Percentiles rank a stretch among this genome's conserved stretches.
These are phyloP conservation scores for Paxillus rubicundulus DNA, from an alignment of 768 basidiomycete species.

Conservation along the genomic window DNA sequence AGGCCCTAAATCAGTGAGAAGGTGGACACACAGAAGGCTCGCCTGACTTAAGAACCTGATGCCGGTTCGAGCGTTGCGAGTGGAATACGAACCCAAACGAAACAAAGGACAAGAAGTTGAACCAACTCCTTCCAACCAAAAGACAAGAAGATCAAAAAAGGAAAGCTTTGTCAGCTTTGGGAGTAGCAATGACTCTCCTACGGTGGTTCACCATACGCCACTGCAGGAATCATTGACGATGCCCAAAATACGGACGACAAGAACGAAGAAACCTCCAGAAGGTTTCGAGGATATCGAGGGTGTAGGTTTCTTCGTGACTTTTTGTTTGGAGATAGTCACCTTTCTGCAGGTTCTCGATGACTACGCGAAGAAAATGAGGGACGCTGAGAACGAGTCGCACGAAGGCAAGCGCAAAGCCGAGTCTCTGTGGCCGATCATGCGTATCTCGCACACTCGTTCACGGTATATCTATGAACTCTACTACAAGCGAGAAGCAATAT, in stretches of 20 bases:
- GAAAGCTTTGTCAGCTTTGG: constrained; percentile 12
- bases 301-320: constrained; percentile 38
- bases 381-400: constrained; percentile 97
- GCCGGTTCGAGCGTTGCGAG: background rate
- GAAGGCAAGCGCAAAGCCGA: constrained; percentile 96
- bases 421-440: constrained; percentile 97
- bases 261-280: constrained; percentile 93
- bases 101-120: constrained; percentile 4
- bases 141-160: constrained; percentile 4
- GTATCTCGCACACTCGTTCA: constrained; percentile 93
- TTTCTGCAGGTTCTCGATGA: constrained; percentile 83
- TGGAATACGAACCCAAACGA: background rate
- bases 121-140: background rate
- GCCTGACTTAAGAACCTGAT: background rate
- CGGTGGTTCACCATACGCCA: constrained; percentile 3
- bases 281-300: constrained; percentile 92
- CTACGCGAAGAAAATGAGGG: constrained; percentile 98
- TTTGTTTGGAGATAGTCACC: constrained; percentile 6
- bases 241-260: constrained; percentile 91
- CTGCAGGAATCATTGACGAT: constrained; percentile 42
- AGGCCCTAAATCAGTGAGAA: background rate
- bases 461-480: constrained; percentile 98
- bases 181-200: constrained; percentile 16
- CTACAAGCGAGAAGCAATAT: constrained; percentile 96
- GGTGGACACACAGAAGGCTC: background rate